A percentile compares a stretch with the other conserved stretches of the same genome.
Evolutionary conservation across 345 rosid species (phyloP).

Genomic region (Passiflora organensis): DNA sequence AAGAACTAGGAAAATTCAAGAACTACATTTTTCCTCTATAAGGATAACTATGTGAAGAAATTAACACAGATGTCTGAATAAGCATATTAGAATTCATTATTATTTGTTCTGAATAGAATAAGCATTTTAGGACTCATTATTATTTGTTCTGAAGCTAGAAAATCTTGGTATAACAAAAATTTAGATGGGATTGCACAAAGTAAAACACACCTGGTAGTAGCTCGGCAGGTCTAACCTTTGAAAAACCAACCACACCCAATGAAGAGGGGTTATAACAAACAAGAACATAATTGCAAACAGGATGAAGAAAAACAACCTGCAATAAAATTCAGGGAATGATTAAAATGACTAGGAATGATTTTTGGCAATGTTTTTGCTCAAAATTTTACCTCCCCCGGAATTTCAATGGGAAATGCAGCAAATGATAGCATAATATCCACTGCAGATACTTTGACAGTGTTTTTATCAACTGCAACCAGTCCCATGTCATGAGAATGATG

Average conservation of each 20-base stretch:
- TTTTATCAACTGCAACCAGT: slow-evolving; percentile 87
- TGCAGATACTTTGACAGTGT: slow-evolving; percentile 73
- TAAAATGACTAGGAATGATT: neutral
- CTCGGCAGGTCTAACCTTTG: slow-evolving; percentile 78
- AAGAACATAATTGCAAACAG: slow-evolving; percentile 89
- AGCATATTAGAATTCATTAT: neutral
- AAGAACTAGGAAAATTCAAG: too few relatives aligned
- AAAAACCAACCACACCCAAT: slow-evolving; percentile 61
- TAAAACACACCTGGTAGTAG: slow-evolving; percentile 68
- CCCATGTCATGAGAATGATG: slow-evolving; percentile 87
- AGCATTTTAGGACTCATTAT: neutral
- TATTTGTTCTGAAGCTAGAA: too few relatives aligned
- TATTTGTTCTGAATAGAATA: too few relatives aligned
- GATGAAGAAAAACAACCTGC: slow-evolving; percentile 96
- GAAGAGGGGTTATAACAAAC: slow-evolving; percentile 88
- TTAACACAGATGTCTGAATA: too few relatives aligned
- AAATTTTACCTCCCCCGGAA: slow-evolving; percentile 83
- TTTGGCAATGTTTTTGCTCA: neutral
- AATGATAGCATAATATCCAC: slow-evolving; percentile 94
- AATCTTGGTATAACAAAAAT: neutral
- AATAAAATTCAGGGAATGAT: slow-evolving; percentile 21
- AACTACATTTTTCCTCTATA: too few relatives aligned
- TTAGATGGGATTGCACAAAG: slow-evolving; percentile 2
- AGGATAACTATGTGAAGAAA: too few relatives aligned
- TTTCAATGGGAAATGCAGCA: slow-evolving; percentile 93